Evolutionary conservation across 129 eudicot genomes (phyloP).

Genomic region (Glebionis coronaria): DNA sequence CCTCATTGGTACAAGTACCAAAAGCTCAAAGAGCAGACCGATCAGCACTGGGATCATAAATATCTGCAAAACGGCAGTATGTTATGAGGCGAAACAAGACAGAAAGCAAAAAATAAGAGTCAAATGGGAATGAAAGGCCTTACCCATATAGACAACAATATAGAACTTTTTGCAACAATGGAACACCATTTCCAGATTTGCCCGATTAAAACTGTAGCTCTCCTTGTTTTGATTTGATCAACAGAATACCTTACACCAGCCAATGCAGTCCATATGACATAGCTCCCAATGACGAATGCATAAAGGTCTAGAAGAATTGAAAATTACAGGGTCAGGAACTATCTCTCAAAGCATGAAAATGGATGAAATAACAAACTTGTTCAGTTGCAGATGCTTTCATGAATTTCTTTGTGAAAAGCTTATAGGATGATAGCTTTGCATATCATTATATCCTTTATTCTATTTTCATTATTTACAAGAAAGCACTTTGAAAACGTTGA

Average conservation of each 20-base stretch:
- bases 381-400: conserved; percentile 14
- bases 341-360: conserved; percentile 10
- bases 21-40: conserved; percentile 85
- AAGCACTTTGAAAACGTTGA: background rate
- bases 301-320: conserved; percentile 47
- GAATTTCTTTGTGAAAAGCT: conserved; percentile 2
- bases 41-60: conserved; percentile 80
- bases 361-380: conserved; percentile 2
- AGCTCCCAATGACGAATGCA: conserved; percentile 86
- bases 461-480: conserved; percentile 4
- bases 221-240: conserved; percentile 58
- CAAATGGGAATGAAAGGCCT: background rate
- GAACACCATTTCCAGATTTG: conserved; percentile 85
- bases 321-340: background rate
- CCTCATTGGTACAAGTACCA: conserved; percentile 91
- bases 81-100: background rate
- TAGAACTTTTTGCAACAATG: conserved; percentile 74
- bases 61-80: conserved; percentile 42
- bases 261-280: conserved; percentile 71
- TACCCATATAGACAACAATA: conserved; percentile 82
- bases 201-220: conserved; percentile 54
- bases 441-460: background rate
- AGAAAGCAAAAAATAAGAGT: conserved; percentile 10
- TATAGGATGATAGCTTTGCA: background rate
- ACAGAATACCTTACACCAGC: conserved; percentile 76